Conservation (phyloP, 495 filamentous ascomycete species). For the Antarctomyces pellizariae region DNA sequence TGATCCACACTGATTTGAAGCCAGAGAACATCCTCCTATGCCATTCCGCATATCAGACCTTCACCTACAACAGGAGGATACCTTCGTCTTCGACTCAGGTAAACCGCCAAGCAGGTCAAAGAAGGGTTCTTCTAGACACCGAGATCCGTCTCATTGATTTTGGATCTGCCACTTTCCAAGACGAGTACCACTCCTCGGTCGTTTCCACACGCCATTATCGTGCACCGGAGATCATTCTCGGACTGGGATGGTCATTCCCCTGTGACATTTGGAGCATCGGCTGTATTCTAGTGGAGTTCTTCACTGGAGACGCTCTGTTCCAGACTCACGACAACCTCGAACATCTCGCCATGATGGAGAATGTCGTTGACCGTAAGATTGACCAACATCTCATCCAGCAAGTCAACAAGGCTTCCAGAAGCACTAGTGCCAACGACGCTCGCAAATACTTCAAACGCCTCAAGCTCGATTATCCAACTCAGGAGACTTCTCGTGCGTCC, state of each 20-base stretch:
- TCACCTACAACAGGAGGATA: constrained; percentile 86
- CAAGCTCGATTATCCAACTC: constrained; percentile 71
- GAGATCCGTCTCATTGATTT: constrained; percentile 97
- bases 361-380: constrained; percentile 50
- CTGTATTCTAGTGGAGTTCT: constrained; percentile 97
- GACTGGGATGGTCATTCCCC: constrained; percentile 89
- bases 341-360: constrained; percentile 99
- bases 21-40: constrained; percentile 95
- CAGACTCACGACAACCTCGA: constrained; percentile 97
- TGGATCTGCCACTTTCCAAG: constrained; percentile 91
- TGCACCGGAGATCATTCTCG: constrained; percentile 91
- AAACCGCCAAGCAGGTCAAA: constrained; percentile 55
- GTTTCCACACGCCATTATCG: constrained; percentile 92
- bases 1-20: constrained; percentile 95
- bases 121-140: constrained; percentile 75
- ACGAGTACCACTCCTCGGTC: constrained; percentile 94
- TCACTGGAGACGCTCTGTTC: constrained; percentile 90
- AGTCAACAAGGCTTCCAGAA: constrained; percentile 38
- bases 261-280: constrained; percentile 99
- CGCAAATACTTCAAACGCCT: constrained; percentile 63
- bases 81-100: constrained; percentile 69
- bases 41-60: constrained; percentile 75
- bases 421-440: constrained; percentile 48
- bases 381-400: constrained; percentile 53
- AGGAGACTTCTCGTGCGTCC: constrained; percentile 70